Conservation (phyloP, 2,329 filamentous ascomycete genomes). For the Xylaria sp. region DNA sequence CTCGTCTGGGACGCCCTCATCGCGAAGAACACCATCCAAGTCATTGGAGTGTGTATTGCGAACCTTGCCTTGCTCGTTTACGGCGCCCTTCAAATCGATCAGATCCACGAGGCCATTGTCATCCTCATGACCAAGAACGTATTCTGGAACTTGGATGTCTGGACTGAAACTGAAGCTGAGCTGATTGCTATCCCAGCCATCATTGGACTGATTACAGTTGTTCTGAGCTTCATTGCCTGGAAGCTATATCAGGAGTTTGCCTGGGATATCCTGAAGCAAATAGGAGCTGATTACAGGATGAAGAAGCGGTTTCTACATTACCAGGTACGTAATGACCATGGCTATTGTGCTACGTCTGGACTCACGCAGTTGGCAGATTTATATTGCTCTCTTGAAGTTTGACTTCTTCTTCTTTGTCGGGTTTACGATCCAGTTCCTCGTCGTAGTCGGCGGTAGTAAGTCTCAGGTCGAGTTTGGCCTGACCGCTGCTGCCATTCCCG, state of each 20-base stretch:
- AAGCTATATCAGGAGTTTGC: constrained; percentile 98
- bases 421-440: constrained; percentile 97
- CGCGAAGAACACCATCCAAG: constrained; percentile 97
- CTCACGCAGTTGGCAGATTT: constrained; percentile 72
- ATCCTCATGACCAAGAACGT: constrained; percentile 59
- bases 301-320: constrained; percentile 96
- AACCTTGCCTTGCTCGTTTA: constrained; percentile 94
- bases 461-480: constrained; percentile 82
- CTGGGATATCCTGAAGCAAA: constrained; percentile 99
- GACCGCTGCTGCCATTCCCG: constrained; percentile 87
- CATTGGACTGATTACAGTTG: constrained; percentile 78
- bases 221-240: constrained; percentile 84
- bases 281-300: constrained; percentile 95
- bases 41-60: constrained; percentile 93
- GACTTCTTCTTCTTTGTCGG: constrained; percentile 99
- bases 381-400: constrained; percentile 97
- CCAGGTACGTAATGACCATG: constrained; percentile 70
- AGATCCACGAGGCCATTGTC: constrained; percentile 80
- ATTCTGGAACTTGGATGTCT: constrained; percentile 66
- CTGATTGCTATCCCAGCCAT: constrained; percentile 88
- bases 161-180: constrained; percentile 76
- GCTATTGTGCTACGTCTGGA: constrained; percentile 2
- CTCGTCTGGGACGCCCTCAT: constrained; percentile 93
- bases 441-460: constrained; percentile 80
- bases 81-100: constrained; percentile 90